Base-by-base conservation (phyloP, 2,329 filamentous ascomycete genomes). In the Cordyceps tenuipes region DNA sequence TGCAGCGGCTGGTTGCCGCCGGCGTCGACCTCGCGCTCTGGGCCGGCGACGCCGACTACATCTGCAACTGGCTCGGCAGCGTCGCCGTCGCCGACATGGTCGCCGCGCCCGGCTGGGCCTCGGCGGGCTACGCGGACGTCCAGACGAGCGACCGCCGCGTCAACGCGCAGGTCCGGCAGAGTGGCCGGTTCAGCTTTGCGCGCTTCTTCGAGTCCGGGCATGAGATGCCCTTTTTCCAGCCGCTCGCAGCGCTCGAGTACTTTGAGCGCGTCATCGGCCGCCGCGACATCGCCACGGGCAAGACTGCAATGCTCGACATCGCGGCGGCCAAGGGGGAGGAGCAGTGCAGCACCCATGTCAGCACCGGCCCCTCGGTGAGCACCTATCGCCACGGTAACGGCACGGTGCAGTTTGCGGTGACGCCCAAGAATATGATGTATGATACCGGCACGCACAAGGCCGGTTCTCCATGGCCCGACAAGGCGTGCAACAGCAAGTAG, bases 41-140 rank as follows among this genome's bases (percentile, higher is more conserved):
- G 61, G 88, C 90, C 69, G 80, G 80, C 19, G 80, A 83, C 65
- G 70, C 78, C 61, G 81, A 83, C 67, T 82, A 79, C 64, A 76
- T 79, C 62, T 83, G 81, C 68, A 83, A 83, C 67, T 83, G 85
- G 64, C 75, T 86, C 65, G 88, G 89, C 23, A 88, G 86, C 29
- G 79, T 91, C 70, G 83, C 84, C 1, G 77, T 88, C 47, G 87
- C 84, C 2, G 75, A 89, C 1, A 78, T 80, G 4, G 73, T 89
- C 0, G 75, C 81, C 47, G 75, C 78, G 5, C 72, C 76, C 41
- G 70, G 78, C 51, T 70, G 53, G 53, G 13, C 43, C 3, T 12
- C 19, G 12, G 85, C 90, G 0, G 89, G 88, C 0, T 94, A 93
- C 69, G 81, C 83, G 0, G 82, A 86, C 3, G 82, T 94, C 61